phyloP scores from a whole-genome alignment of 2,329 filamentous ascomycete genomes.

The Curvularia eragrostidis region DNA sequence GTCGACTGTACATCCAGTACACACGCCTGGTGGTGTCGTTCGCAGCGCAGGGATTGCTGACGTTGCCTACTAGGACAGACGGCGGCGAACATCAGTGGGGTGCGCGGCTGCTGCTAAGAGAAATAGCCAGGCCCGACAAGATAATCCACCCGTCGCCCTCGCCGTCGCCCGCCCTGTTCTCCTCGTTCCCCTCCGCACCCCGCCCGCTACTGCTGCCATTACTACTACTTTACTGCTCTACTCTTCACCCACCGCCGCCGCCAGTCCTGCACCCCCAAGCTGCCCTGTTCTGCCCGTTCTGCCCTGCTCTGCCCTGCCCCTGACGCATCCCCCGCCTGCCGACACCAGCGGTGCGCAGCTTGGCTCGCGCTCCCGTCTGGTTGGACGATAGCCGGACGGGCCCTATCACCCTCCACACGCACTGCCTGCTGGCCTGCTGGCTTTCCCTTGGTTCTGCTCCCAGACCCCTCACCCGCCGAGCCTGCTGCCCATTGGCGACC shows the following conservation, averaged over 20 bases:
- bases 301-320: conserved; percentile 4
- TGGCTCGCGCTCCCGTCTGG: conserved; percentile 17
- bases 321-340: conserved; percentile 21
- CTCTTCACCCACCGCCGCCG: conserved; percentile 1
- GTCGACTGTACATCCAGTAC: not conserved
- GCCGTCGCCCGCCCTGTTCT: conserved; percentile 12
- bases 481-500: conserved; percentile 17
- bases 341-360: conserved; percentile 16
- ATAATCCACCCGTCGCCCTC: conserved; percentile 23
- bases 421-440: conserved; percentile 8
- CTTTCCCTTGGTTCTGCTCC: conserved; percentile 16
- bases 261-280: too few species aligned
- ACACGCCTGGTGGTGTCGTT: conserved; percentile 35
- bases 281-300: conserved; percentile 3
- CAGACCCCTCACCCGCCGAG: conserved; percentile 21
- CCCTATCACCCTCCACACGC: conserved; percentile 12
- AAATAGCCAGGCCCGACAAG: conserved; percentile 29
- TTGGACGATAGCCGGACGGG: conserved; percentile 20
- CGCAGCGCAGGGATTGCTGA: conserved; percentile 32
- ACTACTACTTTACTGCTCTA: conserved; percentile 7
- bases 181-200: conserved; percentile 20
- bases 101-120: conserved; percentile 35
- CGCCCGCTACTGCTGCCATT: conserved; percentile 9
- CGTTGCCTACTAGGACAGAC: conserved; percentile 32
- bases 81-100: conserved; percentile 32